Evolutionary conservation across 2,329 filamentous ascomycete genomes (phyloP).

Genomic region (Leptographium procerum): DNA sequence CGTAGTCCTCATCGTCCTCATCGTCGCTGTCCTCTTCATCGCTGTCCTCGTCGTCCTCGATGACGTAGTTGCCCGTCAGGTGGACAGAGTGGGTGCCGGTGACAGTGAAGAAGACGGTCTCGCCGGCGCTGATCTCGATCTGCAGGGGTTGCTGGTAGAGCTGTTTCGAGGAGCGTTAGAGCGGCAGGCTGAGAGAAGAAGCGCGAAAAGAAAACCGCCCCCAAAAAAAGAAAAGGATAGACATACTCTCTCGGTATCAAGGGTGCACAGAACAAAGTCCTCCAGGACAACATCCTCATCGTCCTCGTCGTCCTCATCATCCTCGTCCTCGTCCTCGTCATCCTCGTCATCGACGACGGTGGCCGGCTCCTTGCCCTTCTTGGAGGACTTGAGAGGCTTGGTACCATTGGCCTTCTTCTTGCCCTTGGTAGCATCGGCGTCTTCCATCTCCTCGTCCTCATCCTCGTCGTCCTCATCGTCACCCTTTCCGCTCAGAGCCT

Average conservation of each 20-base stretch:
- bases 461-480: conserved; percentile 51
- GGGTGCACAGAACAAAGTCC: conserved; percentile 89
- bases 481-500: conserved; percentile 45
- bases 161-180: conserved; percentile 34
- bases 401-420: conserved; percentile 12
- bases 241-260: conserved; percentile 81
- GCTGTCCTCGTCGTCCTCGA: conserved; percentile 54
- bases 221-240: too few relatives aligned
- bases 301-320: conserved; percentile 47
- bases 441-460: conserved; percentile 35
- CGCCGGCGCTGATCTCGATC: conserved; percentile 79
- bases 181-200: neutral
- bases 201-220: neutral
- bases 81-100: conserved; percentile 81
- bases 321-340: conserved; percentile 30
- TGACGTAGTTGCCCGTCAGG: conserved; percentile 92
- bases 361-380: conserved; percentile 15
- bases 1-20: conserved; percentile 57
- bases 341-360: conserved; percentile 10
- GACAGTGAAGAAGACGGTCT: conserved; percentile 87
- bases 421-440: conserved; percentile 22
- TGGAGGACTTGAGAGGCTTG: conserved; percentile 1
- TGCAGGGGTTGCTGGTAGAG: conserved; percentile 92
- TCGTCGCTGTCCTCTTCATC: conserved; percentile 52
- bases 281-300: conserved; percentile 56